Base-by-base conservation (phyloP, 345 rosid species). In the Lepidium aucheri region DNA sequence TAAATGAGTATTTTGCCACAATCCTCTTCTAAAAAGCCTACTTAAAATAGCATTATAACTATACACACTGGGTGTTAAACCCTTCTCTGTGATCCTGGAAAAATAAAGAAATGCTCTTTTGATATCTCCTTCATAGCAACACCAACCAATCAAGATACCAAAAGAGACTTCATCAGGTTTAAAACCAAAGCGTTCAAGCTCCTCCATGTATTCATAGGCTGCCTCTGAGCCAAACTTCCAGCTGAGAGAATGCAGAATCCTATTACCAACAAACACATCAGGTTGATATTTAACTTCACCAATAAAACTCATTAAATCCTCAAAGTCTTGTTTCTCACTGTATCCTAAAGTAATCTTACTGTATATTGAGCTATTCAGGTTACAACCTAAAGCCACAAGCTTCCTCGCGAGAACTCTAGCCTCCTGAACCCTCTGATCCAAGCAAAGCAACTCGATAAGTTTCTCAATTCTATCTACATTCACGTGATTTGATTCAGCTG, bases 101-200 rank as follows among this genome's bases (percentile, higher is more conserved):
- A 85, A 43, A 78, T 79, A 82, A 46, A 63, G 15, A 44, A 85
- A 69, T 13, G 87, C 84, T 43, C 68, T 64, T 75, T 64, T 83
- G 66, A 80, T 59, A 75, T 81, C 77, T 39, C 89, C 81, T 76
- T 84, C 86, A 39, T n/a, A 53, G 74, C 89, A 86, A 63, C 87
- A 80, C 84, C 86, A 77, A 63, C 90, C 77, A 67, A 91, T 79
- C 76, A 91, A 72, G 78, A 85, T 85, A 7, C 89, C 94, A 11
- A 85, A 86, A 18, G 87, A 28, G 1, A 28, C 32, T 52, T 82
- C 80, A 60, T 84, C 79, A 8, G 91, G 80, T 75, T 44, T 72
- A 69, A 88, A 86, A 20, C 85, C 90, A 60, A 85, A 57, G 60
- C 34, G 59, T 70, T 81, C 86, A 70, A 88, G 68, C 73, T 85